phyloP scores from a whole-genome alignment of 139 green algal species.

The Chlorella vulgaris region DNA sequence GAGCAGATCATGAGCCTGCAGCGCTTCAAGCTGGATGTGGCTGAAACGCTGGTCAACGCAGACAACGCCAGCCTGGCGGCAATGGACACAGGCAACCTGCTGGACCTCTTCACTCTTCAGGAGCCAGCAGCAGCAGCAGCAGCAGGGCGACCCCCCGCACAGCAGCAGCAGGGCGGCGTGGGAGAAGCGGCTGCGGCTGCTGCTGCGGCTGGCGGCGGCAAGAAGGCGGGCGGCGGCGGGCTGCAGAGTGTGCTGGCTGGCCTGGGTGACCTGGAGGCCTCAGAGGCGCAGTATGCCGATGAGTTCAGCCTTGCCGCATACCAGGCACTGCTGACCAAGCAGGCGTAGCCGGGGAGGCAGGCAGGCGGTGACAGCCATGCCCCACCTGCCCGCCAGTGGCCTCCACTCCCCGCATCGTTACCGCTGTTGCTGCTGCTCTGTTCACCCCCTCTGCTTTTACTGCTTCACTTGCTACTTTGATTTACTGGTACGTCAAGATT shows the following conservation, averaged over 20 bases:
- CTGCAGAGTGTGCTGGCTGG: slow-evolving; percentile 73
- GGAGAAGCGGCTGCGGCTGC: slow-evolving; percentile 16
- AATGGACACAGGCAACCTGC: slow-evolving; percentile 85
- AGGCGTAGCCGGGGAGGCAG: background rate
- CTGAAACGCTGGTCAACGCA: slow-evolving; percentile 71
- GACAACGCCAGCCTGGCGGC: slow-evolving; percentile 73
- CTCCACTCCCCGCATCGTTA: background rate
- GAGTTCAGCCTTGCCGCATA: slow-evolving; percentile 88
- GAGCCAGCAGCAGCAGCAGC: slow-evolving; percentile 30
- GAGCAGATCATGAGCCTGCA: slow-evolving; percentile 91
- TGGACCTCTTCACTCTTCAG: slow-evolving; percentile 80
- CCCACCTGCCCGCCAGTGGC: too few relatives aligned
- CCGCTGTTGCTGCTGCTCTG: too few relatives aligned
- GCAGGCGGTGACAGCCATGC: too few relatives aligned
- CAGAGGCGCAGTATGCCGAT: slow-evolving; percentile 83
- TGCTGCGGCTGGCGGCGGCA: slow-evolving; percentile 23
- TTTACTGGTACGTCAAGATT: too few relatives aligned
- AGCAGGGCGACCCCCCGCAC: background rate
- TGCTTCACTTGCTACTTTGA: too few relatives aligned
- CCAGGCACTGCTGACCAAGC: slow-evolving; percentile 57
- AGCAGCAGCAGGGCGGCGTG: background rate
- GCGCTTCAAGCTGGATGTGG: slow-evolving; percentile 96
- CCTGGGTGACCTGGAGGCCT: slow-evolving; percentile 86
- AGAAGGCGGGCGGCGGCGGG: slow-evolving; percentile 38
- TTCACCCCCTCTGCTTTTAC: too few relatives aligned